Evolutionary conservation across 2,329 filamentous ascomycete species (phyloP).

Genomic region (Tetracladium maxilliforme): DNA sequence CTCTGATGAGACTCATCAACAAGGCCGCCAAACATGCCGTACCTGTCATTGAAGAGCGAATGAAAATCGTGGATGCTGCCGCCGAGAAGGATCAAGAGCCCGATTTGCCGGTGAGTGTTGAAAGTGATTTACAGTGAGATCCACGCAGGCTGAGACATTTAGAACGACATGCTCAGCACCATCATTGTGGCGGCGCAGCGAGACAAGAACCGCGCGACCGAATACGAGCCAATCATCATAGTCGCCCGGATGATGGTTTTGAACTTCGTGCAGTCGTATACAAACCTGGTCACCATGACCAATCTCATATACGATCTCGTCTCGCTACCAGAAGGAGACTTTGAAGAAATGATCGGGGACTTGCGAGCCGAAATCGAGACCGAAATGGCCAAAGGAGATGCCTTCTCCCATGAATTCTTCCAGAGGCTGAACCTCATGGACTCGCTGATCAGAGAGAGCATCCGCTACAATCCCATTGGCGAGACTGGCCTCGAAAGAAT

Average conservation of each 20-base stretch:
- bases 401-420: conserved; percentile 3
- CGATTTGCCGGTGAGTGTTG: conserved; percentile 2
- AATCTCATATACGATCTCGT: conserved; percentile 7
- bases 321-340: conserved; percentile 2
- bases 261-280: conserved; percentile 4
- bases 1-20: conserved; percentile 2
- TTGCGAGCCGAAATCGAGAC: conserved; percentile 3
- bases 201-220: conserved; percentile 4
- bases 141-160: conserved; percentile 1
- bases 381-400: conserved; percentile 2
- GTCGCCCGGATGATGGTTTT: conserved; percentile 3
- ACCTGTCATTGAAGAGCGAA: conserved; percentile 6
- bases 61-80: conserved; percentile 3
- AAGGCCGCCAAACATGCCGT: conserved; percentile 5
- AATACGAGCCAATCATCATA: conserved; percentile 5
- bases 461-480: conserved; percentile 7
- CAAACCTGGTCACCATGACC: conserved; percentile 5
- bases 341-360: conserved; percentile 4
- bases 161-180: conserved; percentile 4
- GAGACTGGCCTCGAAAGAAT: conserved; percentile 7
- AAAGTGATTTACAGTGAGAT: conserved; percentile 1
- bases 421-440: conserved; percentile 7
- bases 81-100: conserved; percentile 1
- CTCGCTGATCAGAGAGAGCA: conserved; percentile 8
- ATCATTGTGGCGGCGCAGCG: conserved; percentile 6